Evolutionary conservation across 2,329 filamentous ascomycete species (phyloP), one percentile per base, ranked within the genome.

Genomic region (Stenocarpella maydis): DNA sequence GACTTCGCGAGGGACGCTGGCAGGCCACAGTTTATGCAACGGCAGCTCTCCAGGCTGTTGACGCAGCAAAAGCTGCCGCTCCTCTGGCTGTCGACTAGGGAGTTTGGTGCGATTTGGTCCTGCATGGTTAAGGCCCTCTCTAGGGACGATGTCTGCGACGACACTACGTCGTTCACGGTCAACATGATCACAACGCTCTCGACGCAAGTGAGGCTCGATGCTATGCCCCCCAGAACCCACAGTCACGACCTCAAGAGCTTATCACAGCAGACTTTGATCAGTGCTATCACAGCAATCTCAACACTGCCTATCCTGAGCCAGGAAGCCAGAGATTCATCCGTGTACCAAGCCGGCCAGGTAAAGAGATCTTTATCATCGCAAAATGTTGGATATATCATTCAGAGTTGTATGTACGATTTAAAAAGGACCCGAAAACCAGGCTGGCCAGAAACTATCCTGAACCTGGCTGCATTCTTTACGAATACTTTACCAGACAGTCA

Each of bases 61-160:
- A 72, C 75, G 5, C 73, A 72, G 39, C 77, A 76, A 1, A 69
- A 72, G 5, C 72, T 86, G 28, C 82, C 82, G 0, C 64, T 76
- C 5, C 77, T 80, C 12, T 86, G 85, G 85, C 75, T 86, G 31
- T 79, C 80, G 6, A 83, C 82, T 0, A 76, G 73, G 28, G 79
- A 78, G 4, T 82, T 85, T 66, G 74, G 76, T n/a, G 69, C 71
- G 1, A 50, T 84, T 34, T 86, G 84, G 84, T 77, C 76, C 4
- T 72, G 75, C 12, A 76, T 80, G 4, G 75, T 82, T 24, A 79
- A 79, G 24, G 72, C 71, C 9, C 69, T 86, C 19, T 80, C 81
- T 1, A 72, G 75, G 10, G 74, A 74, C 8, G 70, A 69, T 6
- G 73, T 73, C 4, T 78, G 78, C 65, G 69, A 76, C 21, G 80